Percentiles rank a stretch among this genome's conserved stretches.
phyloP scores from a whole-genome alignment of 140 eudicot genomes.

The Senecio squalidus region DNA sequence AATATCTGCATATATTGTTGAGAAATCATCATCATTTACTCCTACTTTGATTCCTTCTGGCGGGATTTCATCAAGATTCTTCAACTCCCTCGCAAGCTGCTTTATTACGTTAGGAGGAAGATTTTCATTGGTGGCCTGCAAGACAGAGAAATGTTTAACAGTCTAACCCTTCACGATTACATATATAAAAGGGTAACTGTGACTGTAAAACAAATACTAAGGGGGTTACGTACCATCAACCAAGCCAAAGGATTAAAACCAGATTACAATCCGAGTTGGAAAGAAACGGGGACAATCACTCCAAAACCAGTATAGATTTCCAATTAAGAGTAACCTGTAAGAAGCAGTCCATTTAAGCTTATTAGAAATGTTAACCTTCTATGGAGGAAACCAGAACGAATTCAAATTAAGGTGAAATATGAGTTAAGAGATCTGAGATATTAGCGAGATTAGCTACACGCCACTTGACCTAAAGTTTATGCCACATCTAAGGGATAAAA shows the following conservation, averaged over 20 bases:
- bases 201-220: no score
- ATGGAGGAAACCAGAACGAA: no score
- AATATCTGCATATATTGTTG: slow-evolving; percentile 81
- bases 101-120: slow-evolving; percentile 88
- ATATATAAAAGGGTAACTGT: not conserved
- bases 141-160: not conserved
- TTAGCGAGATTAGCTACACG: no score
- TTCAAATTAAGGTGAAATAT: no score
- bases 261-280: not conserved
- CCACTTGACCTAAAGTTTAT: no score
- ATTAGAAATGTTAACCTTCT: not conserved
- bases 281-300: not conserved
- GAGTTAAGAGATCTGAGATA: no score
- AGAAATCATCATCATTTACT: slow-evolving; percentile 75
- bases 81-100: slow-evolving; percentile 81
- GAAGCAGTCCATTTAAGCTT: not conserved
- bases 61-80: slow-evolving; percentile 90
- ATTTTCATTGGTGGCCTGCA: slow-evolving; percentile 87
- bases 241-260: slow-evolving; percentile 1
- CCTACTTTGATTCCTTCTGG: slow-evolving; percentile 93
- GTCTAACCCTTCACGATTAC: not conserved
- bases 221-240: slow-evolving; percentile 18
- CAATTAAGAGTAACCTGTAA: slow-evolving; percentile 14
- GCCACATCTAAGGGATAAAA: not conserved
- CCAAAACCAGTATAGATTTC: not conserved